phyloP scores from a whole-genome alignment of 176 grass and related monocot species.

The Oryza punctata region DNA sequence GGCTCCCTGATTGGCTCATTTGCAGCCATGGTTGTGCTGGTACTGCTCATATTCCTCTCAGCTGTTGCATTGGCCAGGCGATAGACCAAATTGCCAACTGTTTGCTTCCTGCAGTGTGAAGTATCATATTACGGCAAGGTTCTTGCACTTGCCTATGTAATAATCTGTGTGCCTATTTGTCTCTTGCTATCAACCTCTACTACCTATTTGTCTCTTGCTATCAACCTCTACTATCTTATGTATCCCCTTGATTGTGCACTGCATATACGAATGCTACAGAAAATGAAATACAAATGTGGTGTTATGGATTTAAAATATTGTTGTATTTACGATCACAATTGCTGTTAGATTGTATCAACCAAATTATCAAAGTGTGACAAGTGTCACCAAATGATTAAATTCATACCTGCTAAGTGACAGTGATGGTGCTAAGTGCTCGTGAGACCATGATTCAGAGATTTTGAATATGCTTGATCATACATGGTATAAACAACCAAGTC shows the following conservation, averaged over 20 bases:
- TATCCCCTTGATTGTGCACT: background rate
- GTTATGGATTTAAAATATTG: background rate
- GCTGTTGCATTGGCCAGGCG: conserved; percentile 51
- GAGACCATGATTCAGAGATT: background rate
- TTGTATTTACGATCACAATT: background rate
- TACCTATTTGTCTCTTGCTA: background rate
- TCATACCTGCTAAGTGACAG: background rate
- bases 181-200: no score
- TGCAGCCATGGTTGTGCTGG: conserved; percentile 57
- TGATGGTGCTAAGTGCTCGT: background rate
- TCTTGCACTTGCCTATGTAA: conserved; percentile 28
- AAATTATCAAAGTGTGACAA: background rate
- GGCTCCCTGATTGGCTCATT: conserved; percentile 81
- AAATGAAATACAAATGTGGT: conserved; percentile 20
- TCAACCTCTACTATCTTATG: background rate
- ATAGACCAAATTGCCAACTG: conserved; percentile 25
- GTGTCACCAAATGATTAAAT: background rate
- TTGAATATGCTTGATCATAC: conserved; percentile 4
- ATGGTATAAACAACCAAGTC: no score
- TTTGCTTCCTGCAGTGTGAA: conserved; percentile 33
- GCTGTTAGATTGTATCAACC: background rate
- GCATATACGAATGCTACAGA: background rate
- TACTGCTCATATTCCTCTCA: conserved; percentile 67
- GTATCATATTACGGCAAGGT: conserved; percentile 26
- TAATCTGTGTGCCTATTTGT: conserved; percentile 16